These are phyloP conservation scores for Piper longum DNA, from an alignment of 164 flowering plant genomes.

Conservation along the genomic window DNA sequence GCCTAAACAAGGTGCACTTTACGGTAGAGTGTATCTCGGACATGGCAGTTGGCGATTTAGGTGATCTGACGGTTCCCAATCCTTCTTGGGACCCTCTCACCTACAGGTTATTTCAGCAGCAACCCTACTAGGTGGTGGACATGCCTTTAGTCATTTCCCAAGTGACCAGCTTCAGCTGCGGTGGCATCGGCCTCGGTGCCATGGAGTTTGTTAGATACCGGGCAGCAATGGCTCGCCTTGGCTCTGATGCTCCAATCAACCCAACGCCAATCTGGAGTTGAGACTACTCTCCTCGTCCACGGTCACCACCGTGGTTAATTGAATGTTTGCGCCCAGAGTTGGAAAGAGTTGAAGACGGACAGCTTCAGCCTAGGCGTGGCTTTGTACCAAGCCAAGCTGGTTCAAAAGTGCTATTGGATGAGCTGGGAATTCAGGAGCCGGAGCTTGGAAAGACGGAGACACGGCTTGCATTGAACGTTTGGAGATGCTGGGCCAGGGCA, in stretches of 20 bases:
- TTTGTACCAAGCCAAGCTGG: constrained; percentile 35
- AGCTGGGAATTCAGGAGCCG: constrained; percentile 27
- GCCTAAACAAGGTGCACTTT: constrained; percentile 49
- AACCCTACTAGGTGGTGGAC: constrained; percentile 45
- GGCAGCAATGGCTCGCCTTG: constrained; percentile 54
- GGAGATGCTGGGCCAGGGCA: constrained; percentile 81
- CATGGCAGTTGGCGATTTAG: constrained; percentile 34
- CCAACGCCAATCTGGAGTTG: constrained; percentile 73
- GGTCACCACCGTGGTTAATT: constrained; percentile 53
- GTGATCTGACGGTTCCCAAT: constrained; percentile 59
- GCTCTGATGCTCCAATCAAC: constrained; percentile 12
- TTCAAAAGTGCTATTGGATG: constrained; percentile 52
- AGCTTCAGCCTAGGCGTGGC: constrained; percentile 36
- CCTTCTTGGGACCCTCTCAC: constrained; percentile 63
- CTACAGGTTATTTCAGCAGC: constrained; percentile 45
- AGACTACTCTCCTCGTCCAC: constrained; percentile 39
- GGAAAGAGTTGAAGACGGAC: constrained; percentile 42
- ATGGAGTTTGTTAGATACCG: constrained; percentile 76
- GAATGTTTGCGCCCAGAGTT: constrained; percentile 54
- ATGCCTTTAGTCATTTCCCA: constrained; percentile 80
- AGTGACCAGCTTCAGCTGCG: constrained; percentile 59
- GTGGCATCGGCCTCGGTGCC: constrained; percentile 81
- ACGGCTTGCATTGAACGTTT: constrained; percentile 48
- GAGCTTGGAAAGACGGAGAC: constrained; percentile 21
- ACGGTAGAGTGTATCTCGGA: constrained; percentile 48